phyloP scores from a whole-genome alignment of 192 early-diverging fungal genomes.

The Coemansia sp. region DNA sequence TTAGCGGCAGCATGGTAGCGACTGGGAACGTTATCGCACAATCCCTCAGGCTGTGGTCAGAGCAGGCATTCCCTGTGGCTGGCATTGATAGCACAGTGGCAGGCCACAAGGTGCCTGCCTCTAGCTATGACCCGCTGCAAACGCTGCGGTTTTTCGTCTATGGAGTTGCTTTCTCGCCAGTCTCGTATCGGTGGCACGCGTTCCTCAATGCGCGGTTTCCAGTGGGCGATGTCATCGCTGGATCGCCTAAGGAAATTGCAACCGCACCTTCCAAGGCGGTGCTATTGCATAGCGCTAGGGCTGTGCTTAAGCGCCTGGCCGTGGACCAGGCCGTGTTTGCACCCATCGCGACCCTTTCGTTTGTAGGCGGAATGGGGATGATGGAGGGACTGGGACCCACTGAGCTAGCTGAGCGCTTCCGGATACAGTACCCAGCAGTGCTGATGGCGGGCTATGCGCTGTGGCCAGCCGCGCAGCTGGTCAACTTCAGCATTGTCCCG shows the following conservation, averaged over 20 bases:
- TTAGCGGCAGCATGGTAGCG: constrained; percentile 30
- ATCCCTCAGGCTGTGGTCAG: constrained; percentile 10
- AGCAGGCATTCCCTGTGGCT: not conserved
- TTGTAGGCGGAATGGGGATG: constrained; percentile 34
- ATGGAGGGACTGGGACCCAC: constrained; percentile 25
- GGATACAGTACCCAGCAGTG: constrained; percentile 9
- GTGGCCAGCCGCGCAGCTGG: constrained; percentile 69
- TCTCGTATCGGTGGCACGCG: constrained; percentile 32
- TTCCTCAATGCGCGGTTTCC: constrained; percentile 38
- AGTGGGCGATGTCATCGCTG: not conserved
- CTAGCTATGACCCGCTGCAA: constrained; percentile 16
- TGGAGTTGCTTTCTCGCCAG: constrained; percentile 22
- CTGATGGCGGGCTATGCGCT: constrained; percentile 39
- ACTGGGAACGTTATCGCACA: constrained; percentile 32
- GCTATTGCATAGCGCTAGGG: not conserved
- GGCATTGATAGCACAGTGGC: not conserved
- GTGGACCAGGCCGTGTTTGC: constrained; percentile 37
- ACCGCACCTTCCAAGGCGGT: not conserved
- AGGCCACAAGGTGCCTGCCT: not conserved
- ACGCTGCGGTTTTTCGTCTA: constrained; percentile 37
- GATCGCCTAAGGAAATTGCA: not conserved
- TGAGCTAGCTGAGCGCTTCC: constrained; percentile 19
- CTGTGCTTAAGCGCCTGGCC: constrained; percentile 32
- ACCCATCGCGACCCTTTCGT: constrained; percentile 25
- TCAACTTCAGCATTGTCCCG: constrained; percentile 72